Conservation (phyloP, 805 yeast species). For the Komagataella phaffii region DNA sequence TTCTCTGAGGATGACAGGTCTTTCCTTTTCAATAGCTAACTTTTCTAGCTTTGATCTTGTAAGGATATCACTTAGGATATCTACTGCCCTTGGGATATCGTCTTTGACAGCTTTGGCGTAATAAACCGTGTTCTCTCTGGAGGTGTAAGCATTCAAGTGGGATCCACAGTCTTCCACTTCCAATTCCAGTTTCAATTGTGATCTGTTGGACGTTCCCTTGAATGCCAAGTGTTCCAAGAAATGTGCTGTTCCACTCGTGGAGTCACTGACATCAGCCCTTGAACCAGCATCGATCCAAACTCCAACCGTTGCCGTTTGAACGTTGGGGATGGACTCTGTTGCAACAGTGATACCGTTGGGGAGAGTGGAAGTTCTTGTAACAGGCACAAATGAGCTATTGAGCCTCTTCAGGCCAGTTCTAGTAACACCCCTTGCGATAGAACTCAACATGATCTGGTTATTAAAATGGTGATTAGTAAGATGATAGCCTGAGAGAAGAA, state of each 20-base stretch:
- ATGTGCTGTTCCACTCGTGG: slow-evolving; percentile 91
- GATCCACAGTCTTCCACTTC: slow-evolving; percentile 96
- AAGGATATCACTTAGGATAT: slow-evolving; percentile 78
- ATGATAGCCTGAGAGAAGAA: not conserved
- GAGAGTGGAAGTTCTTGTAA: slow-evolving; percentile 51
- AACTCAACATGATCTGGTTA: not conserved
- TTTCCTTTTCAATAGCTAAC: slow-evolving; percentile 83
- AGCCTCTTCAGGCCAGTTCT: not conserved
- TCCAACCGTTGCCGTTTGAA: slow-evolving; percentile 93
- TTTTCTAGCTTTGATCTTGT: slow-evolving; percentile 76
- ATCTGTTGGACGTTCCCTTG: slow-evolving; percentile 78
- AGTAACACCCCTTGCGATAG: not conserved
- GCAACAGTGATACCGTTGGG: slow-evolving; percentile 95
- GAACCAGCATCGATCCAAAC: slow-evolving; percentile 99
- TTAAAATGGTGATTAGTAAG: not conserved
- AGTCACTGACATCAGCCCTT: slow-evolving; percentile 75
- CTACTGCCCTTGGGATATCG: slow-evolving; percentile 78
- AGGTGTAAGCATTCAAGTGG: slow-evolving; percentile 96
- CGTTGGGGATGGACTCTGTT: slow-evolving; percentile 73
- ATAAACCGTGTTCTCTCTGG: slow-evolving; percentile 94
- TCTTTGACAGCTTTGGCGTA: slow-evolving; percentile 77
- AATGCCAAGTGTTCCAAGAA: slow-evolving; percentile 93
- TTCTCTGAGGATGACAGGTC: slow-evolving; percentile 93
- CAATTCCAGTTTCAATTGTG: slow-evolving; percentile 73
- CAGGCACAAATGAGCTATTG: slow-evolving; percentile 4